A percentile compares a stretch with the other conserved stretches of the same genome.
phyloP scores from a whole-genome alignment of 139 green algal genomes.

The Zygnema cylindricum region DNA sequence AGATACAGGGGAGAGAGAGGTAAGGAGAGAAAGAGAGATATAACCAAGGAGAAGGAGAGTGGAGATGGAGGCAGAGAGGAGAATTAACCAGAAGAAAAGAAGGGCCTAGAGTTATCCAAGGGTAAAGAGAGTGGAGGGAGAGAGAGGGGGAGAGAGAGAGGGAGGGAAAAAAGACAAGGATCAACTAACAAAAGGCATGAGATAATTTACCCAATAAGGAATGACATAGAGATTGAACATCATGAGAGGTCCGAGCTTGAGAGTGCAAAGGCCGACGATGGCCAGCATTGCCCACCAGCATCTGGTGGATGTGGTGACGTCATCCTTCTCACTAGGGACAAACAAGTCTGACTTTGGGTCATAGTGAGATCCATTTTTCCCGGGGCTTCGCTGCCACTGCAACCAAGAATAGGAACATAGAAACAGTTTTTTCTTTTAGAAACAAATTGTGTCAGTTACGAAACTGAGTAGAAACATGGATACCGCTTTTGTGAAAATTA shows the following conservation, averaged over 20 bases:
- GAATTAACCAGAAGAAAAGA: no score
- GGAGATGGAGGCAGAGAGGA: no score
- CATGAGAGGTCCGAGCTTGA: slow-evolving; percentile 74
- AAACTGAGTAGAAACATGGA: no score
- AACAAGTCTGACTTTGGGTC: slow-evolving; percentile 90
- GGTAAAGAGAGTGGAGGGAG: no score
- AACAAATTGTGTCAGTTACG: no score
- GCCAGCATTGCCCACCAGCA: slow-evolving; percentile 83
- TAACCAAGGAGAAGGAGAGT: no score
- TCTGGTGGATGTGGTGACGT: slow-evolving; percentile 78
- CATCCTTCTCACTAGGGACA: slow-evolving; percentile 50
- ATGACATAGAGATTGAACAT: slow-evolving; percentile 92
- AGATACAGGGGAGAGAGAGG: no score
- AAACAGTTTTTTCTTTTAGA: no score
- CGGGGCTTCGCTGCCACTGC: slow-evolving; percentile 68
- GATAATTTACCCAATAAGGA: slow-evolving; percentile 76
- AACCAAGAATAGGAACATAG: no score
- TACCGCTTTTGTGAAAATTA: no score
- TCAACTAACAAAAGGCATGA: neutral
- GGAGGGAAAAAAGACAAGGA: neutral
- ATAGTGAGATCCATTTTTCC: slow-evolving; percentile 90
- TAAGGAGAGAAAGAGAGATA: no score
- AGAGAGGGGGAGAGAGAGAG: neutral
- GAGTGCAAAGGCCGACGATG: slow-evolving; percentile 79
- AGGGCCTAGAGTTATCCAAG: no score